These are phyloP conservation scores for Russula foetens DNA, from an alignment of 768 basidiomycete genomes.

Conservation along the genomic window DNA sequence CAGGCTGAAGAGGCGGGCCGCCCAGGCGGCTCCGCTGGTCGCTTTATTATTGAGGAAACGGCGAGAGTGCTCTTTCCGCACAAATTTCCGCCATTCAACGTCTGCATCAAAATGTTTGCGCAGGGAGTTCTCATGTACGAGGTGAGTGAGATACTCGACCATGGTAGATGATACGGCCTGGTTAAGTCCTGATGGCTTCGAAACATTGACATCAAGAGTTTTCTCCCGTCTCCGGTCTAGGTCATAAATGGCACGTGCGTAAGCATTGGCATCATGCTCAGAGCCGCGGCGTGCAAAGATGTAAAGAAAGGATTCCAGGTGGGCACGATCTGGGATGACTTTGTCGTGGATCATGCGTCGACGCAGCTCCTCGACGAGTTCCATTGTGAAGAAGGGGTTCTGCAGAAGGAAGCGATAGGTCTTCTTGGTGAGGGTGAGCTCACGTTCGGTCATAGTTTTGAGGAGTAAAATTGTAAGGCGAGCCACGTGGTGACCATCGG, in stretches of 20 bases:
- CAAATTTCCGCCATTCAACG: constrained; percentile 6
- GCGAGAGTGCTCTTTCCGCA: not conserved
- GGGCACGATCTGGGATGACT: constrained; percentile 32
- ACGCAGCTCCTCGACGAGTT: constrained; percentile 41
- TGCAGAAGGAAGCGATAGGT: constrained; percentile 10
- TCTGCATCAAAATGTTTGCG: not conserved
- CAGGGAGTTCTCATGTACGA: constrained; percentile 4
- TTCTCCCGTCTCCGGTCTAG: constrained; percentile 14
- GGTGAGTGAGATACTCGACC: constrained; percentile 11
- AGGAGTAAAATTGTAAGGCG: constrained; percentile 13
- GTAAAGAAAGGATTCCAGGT: constrained; percentile 43
- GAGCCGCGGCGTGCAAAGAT: constrained; percentile 39
- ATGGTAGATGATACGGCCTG: not conserved
- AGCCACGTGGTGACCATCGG: constrained; percentile 1
- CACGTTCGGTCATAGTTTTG: constrained; percentile 12
- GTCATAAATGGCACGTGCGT: constrained; percentile 33
- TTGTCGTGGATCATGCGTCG: constrained; percentile 35
- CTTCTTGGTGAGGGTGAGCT: constrained; percentile 1
- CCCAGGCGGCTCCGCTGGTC: constrained; percentile 4
- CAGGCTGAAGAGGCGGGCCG: constrained; percentile 10
- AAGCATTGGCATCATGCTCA: constrained; percentile 35
- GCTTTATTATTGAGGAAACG: not conserved
- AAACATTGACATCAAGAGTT: not conserved
- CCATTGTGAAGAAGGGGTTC: constrained; percentile 43
- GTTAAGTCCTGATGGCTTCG: not conserved